These are phyloP conservation scores for Simplicillium aogashimaense DNA, from an alignment of 2,329 filamentous ascomycete species.

Conservation along the genomic window DNA sequence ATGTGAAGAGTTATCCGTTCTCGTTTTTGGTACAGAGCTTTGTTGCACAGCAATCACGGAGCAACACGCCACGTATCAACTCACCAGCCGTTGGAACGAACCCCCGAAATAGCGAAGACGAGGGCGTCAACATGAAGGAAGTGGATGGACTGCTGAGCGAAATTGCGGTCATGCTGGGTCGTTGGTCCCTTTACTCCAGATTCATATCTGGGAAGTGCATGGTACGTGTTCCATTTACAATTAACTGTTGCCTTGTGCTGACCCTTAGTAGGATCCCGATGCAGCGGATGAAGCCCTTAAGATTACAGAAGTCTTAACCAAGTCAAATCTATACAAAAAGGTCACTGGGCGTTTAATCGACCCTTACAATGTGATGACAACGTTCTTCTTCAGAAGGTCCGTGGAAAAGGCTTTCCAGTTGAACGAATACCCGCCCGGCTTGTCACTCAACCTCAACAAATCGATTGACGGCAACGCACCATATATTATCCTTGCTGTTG, in stretches of 20 bases:
- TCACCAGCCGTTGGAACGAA: slow-evolving; percentile 62
- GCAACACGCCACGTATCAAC: slow-evolving; percentile 56
- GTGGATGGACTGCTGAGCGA: slow-evolving; percentile 81
- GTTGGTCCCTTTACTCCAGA: slow-evolving; percentile 85
- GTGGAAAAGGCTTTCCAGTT: slow-evolving; percentile 97
- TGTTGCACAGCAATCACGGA: slow-evolving; percentile 57
- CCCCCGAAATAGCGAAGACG: slow-evolving; percentile 66
- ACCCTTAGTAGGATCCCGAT: slow-evolving; percentile 34
- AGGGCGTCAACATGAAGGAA: slow-evolving; percentile 93
- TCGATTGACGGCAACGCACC: slow-evolving; percentile 69
- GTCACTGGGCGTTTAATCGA: slow-evolving; percentile 61
- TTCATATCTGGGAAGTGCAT: slow-evolving; percentile 83
- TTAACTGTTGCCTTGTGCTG: not conserved
- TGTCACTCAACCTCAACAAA: slow-evolving; percentile 66
- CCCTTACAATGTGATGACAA: slow-evolving; percentile 87
- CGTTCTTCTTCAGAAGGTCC: slow-evolving; percentile 91
- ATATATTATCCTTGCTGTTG: slow-evolving; percentile 88
- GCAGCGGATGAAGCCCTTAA: slow-evolving; percentile 47
- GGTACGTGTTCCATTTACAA: slow-evolving; percentile 47
- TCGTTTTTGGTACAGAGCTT: slow-evolving; percentile 96
- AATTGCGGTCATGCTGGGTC: slow-evolving; percentile 81
- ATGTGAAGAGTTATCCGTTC: slow-evolving; percentile 96
- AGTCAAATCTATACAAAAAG: slow-evolving; percentile 75
- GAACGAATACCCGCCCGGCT: slow-evolving; percentile 73
- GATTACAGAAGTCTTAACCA: slow-evolving; percentile 64